These are phyloP conservation scores for Kwoniella pini DNA, from an alignment of 768 basidiomycete genomes.

Conservation along the genomic window DNA sequence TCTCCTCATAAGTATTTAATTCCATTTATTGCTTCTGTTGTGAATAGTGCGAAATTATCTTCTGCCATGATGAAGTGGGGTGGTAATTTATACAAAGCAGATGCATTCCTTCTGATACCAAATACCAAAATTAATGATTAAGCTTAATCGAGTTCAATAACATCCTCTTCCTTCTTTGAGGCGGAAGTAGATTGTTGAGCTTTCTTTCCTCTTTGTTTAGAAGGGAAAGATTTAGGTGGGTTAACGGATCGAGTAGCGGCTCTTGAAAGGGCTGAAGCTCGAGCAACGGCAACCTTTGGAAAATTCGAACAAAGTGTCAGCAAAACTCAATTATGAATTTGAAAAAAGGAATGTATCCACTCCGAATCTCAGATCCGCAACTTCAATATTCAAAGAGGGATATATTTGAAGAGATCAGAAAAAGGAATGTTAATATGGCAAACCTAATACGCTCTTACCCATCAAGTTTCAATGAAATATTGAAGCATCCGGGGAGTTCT, in stretches of 20 bases:
- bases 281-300: conserved; percentile 51
- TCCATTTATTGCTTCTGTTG: too few relatives aligned
- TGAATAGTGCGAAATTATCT: too few relatives aligned
- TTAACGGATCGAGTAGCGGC: conserved; percentile 35
- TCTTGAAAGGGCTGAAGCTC: conserved; percentile 45
- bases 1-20: too few relatives aligned
- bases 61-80: too few relatives aligned
- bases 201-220: conserved; percentile 43
- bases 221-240: conserved; percentile 38
- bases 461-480: conserved; percentile 25
- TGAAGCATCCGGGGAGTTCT: conserved; percentile 47
- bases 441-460: conserved; percentile 46
- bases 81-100: neutral
- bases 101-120: neutral
- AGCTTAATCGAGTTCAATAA: conserved; percentile 50
- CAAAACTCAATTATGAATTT: neutral
- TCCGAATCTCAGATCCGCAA: conserved; percentile 6
- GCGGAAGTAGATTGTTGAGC: conserved; percentile 10
- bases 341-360: neutral
- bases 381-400: neutral
- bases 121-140: neutral
- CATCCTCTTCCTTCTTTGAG: conserved; percentile 42
- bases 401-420: conserved; percentile 11
- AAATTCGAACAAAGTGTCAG: neutral
- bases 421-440: conserved; percentile 30